These are phyloP conservation scores for Sicyos baderoa DNA, from an alignment of 306 rosid species.

Conservation along the genomic window DNA sequence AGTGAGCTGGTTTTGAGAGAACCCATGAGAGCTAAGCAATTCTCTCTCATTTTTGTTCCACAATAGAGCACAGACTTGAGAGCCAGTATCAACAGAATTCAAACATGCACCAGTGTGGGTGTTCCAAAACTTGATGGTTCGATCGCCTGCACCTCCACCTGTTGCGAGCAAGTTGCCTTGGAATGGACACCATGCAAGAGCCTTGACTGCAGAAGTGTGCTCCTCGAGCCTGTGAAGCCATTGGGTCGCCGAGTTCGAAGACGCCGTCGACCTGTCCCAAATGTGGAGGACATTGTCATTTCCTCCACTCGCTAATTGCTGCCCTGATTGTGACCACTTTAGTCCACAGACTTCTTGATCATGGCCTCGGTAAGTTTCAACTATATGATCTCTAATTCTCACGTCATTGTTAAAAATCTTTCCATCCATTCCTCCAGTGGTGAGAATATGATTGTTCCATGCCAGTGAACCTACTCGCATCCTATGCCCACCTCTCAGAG, in stretches of 20 bases:
- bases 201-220: slow-evolving; percentile 65
- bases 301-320: slow-evolving; percentile 72
- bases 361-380: slow-evolving; percentile 66
- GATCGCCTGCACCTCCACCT: slow-evolving; percentile 69
- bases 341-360: slow-evolving; percentile 69
- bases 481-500: slow-evolving; percentile 51
- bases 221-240: slow-evolving; percentile 76
- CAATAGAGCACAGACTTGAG: slow-evolving; percentile 60
- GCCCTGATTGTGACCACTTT: slow-evolving; percentile 71
- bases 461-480: slow-evolving; percentile 59
- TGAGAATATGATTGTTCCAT: slow-evolving; percentile 65
- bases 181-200: slow-evolving; percentile 86
- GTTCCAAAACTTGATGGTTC: slow-evolving; percentile 68
- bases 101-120: slow-evolving; percentile 71
- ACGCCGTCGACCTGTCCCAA: slow-evolving; percentile 55
- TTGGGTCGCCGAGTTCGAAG: slow-evolving; percentile 46
- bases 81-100: slow-evolving; percentile 64
- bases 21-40: slow-evolving; percentile 82
- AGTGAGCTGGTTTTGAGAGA: slow-evolving; percentile 58
- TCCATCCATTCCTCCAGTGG: slow-evolving; percentile 79
- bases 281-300: slow-evolving; percentile 63
- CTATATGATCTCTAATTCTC: slow-evolving; percentile 54
- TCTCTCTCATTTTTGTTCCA: slow-evolving; percentile 89
- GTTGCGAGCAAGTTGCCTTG: slow-evolving; percentile 57
- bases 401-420: slow-evolving; percentile 58